A percentile compares a stretch with the other conserved stretches of the same genome.
These are phyloP conservation scores for Fusarium virguliforme DNA, from an alignment of 2,329 filamentous ascomycete genomes.

Conservation along the genomic window DNA sequence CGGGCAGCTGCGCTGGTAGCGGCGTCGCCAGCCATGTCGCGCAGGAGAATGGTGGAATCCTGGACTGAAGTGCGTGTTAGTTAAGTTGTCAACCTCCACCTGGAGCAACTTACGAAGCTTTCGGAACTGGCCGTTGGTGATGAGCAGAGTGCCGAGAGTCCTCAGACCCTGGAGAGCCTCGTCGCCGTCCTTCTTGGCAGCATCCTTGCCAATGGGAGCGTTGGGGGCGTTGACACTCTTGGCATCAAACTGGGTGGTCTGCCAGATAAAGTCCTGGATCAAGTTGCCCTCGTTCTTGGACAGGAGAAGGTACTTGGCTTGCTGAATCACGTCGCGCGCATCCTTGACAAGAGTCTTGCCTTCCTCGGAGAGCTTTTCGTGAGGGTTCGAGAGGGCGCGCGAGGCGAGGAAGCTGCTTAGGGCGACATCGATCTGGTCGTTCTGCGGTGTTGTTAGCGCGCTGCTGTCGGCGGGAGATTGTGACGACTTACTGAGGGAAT, in stretches of 20 bases:
- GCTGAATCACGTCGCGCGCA: conserved; percentile 82
- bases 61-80: conserved; percentile 66
- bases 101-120: conserved; percentile 80
- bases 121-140: conserved; percentile 96
- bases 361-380: conserved; percentile 84
- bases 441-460: conserved; percentile 65
- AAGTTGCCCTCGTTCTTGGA: conserved; percentile 97
- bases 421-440: conserved; percentile 95
- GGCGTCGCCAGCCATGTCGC: conserved; percentile 93
- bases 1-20: conserved; percentile 83
- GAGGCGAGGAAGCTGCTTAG: conserved; percentile 89
- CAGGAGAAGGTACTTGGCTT: conserved; percentile 87
- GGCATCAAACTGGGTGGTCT: conserved; percentile 82
- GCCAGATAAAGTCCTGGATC: conserved; percentile 97
- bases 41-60: conserved; percentile 85
- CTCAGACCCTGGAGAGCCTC: conserved; percentile 88
- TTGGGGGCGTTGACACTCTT: conserved; percentile 74
- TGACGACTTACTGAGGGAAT: conserved; percentile 81
- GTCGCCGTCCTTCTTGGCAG: conserved; percentile 86
- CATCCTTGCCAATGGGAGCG: conserved; percentile 81
- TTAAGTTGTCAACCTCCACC: not conserved
- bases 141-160: conserved; percentile 88
- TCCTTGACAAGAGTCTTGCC: conserved; percentile 86
- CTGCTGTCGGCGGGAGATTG: not conserved
- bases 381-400: conserved; percentile 78